Evolutionary conservation across 805 yeast genomes (phyloP).

Genomic region (Barnettozyma vustinii): DNA sequence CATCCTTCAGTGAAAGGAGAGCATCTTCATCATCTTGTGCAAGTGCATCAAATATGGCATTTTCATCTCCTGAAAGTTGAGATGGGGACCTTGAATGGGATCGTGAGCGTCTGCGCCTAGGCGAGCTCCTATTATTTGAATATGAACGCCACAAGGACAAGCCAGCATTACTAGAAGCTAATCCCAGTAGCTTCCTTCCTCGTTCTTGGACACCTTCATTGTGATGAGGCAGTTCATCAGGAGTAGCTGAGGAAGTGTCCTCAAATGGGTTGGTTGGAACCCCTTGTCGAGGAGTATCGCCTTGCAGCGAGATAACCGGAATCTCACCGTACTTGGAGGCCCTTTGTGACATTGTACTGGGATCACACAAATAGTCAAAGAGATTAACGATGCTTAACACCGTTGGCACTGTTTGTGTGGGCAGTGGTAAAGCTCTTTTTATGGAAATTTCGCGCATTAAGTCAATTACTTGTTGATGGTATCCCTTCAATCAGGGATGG

Average conservation of each 20-base stretch:
- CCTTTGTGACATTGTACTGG: neutral
- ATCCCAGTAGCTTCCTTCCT: neutral
- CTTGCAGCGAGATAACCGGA: slow-evolving; percentile 8
- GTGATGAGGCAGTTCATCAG: neutral
- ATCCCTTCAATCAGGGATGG: neutral
- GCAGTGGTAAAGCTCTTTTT: neutral
- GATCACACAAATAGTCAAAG: neutral
- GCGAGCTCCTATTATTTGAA: neutral
- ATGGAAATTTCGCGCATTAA: neutral
- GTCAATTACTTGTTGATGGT: too few relatives aligned
- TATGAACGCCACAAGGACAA: neutral
- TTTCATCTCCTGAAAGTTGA: slow-evolving; percentile 1
- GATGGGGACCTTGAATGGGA: slow-evolving; percentile 2
- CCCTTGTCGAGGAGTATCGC: neutral
- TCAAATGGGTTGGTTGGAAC: neutral
- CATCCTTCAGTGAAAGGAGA: slow-evolving; percentile 13
- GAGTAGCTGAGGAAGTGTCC: neutral
- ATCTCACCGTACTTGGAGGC: slow-evolving; percentile 5
- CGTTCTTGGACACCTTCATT: neutral
- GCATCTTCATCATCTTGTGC: slow-evolving; percentile 10
- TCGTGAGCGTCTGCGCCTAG: slow-evolving; percentile 3
- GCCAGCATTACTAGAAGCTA: neutral
- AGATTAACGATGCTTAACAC: neutral
- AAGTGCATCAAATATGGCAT: slow-evolving; percentile 10
- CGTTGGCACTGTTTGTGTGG: neutral